A percentile compares a stretch with the other conserved stretches of the same genome.
Conservation (phyloP, 176 grass and related monocot species). For the Aegilops umbellulata region DNA sequence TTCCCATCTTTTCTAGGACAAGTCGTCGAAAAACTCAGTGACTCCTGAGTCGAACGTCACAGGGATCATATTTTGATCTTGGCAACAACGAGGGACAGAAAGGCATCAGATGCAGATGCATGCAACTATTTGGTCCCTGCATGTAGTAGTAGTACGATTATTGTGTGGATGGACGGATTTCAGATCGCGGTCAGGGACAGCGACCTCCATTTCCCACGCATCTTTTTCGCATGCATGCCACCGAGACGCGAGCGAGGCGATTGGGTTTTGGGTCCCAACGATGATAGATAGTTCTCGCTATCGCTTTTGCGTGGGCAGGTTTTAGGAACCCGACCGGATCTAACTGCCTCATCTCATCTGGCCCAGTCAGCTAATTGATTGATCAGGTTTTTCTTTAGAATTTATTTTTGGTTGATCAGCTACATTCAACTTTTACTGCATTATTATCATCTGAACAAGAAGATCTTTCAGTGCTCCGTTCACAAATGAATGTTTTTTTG, state of each 20-base stretch:
- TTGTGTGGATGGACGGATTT: neutral
- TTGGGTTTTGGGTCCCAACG: neutral
- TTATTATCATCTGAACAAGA: neutral
- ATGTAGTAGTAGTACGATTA: too few relatives aligned
- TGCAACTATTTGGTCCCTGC: neutral
- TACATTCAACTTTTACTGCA: neutral
- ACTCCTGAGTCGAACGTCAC: neutral
- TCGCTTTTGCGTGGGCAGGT: neutral
- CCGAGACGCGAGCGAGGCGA: neutral
- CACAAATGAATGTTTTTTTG: neutral
- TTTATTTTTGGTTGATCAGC: neutral
- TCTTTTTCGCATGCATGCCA: slow-evolving; percentile 1
- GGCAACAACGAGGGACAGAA: neutral
- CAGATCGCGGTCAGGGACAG: neutral
- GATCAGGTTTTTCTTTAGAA: neutral
- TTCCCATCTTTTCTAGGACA: neutral
- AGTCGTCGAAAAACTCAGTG: neutral
- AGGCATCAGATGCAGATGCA: slow-evolving; percentile 2
- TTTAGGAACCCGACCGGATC: slow-evolving; percentile 13
- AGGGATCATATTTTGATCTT: neutral
- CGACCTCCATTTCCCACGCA: neutral
- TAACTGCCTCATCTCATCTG: neutral
- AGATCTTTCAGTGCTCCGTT: neutral
- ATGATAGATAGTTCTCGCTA: neutral
- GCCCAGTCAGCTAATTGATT: slow-evolving; percentile 7